Percentiles rank a stretch among this genome's conserved stretches.
Conservation (phyloP, 805 yeast genomes). For the Pichia pseudocactophila region DNA sequence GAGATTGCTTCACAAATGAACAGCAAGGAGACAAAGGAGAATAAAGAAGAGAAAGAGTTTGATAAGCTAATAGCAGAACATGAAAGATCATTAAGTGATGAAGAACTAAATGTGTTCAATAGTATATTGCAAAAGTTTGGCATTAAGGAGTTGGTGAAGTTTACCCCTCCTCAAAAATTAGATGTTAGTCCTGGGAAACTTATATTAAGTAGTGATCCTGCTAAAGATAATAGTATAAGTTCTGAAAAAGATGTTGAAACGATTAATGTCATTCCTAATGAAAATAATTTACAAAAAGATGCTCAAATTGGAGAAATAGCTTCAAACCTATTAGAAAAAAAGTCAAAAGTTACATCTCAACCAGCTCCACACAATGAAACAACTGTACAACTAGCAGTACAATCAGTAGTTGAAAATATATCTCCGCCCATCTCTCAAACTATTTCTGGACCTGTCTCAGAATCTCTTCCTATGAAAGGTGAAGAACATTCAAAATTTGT, state of each 20-base stretch:
- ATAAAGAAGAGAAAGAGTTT: slow-evolving; percentile 13
- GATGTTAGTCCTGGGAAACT: too few relatives aligned
- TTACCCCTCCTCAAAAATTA: too few relatives aligned
- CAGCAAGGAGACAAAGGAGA: slow-evolving; percentile 11
- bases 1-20: slow-evolving; percentile 1
- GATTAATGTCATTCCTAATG: background rate
- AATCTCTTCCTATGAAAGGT: too few relatives aligned
- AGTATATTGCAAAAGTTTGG: slow-evolving; percentile 3
- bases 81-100: slow-evolving; percentile 5
- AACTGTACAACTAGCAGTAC: too few relatives aligned
- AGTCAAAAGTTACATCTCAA: too few relatives aligned
- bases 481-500: too few relatives aligned
- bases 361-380: too few relatives aligned
- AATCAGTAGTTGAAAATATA: too few relatives aligned
- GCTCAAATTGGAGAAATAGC: background rate
- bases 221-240: background rate
- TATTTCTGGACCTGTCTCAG: too few relatives aligned
- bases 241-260: slow-evolving; percentile 1
- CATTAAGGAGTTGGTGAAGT: background rate
- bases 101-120: slow-evolving; percentile 7
- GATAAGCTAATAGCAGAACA: slow-evolving; percentile 7
- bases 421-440: too few relatives aligned
- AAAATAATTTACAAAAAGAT: background rate
- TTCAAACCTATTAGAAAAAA: too few relatives aligned
- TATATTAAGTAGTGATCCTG: too few relatives aligned